Evolutionary conservation across 257 asterid genomes (phyloP), one percentile per base, ranked within the genome.

Genomic region (Ilex asprella): DNA sequence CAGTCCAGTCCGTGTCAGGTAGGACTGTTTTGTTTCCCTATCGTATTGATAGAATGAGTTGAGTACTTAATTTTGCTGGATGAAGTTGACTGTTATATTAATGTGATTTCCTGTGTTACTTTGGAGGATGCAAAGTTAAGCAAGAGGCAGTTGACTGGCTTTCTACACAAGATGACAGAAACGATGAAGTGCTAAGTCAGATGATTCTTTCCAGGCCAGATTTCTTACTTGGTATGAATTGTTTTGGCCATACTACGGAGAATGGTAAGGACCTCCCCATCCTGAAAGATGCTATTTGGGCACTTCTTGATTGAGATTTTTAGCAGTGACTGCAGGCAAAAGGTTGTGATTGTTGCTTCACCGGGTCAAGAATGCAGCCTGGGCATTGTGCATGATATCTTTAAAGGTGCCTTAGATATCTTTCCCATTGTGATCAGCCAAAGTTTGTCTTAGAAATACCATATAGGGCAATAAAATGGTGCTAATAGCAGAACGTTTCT

Each of bases 171-270:
- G 65, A 65, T 43, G 60, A 57, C 47, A 49, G 58, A 47, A 69
- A 64, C 56, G 66, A 64, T 55, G 80, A 78, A 56, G 57, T 55
- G 30, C 66, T 62, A 57, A 66, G 66, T 66, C 67, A 73, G 66
- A 64, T 68, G 72, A 58, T 80, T 50, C 56, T 68, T 69, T 60
- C 86, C 31, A 72, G 83, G 76, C 85, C 91, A 2, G 94, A 87
- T 78, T 75, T 73, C 51, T 84, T 75, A 43, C 61, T 21, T 21
- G 27, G 27, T 21, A 21, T 21, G 27, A 21, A 21, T 21, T 21
- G 27, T 21, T 21, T 21, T 21, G 27, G 68, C 51, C 76, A 81
- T 16, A 60, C 67, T 70, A 65, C 76, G 35, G 64, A 73, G 56
- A 67, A 68, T 35, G 63, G 65, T 43, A 67, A 64, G 68, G 78